Evolutionary conservation across 2,329 filamentous ascomycete genomes (phyloP), one percentile per base, ranked within the genome.

Genomic region (Alternaria angustiovoidea): DNA sequence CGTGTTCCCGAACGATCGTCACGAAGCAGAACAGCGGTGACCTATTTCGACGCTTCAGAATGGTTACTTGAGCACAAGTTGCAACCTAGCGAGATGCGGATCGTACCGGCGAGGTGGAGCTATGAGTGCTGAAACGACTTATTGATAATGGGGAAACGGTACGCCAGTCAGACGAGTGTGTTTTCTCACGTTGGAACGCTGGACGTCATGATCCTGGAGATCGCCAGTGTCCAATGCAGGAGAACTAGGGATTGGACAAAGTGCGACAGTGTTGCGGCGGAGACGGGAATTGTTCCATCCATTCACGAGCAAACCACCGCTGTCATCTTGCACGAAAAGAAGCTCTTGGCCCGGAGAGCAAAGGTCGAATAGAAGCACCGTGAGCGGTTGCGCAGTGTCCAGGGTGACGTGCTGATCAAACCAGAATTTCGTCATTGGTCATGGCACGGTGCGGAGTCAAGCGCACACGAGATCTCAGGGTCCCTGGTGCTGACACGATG

Each of bases 191-290:
- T 61, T 62, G 60, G 56, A 60, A 55, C 39, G 47, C 47, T 43
- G 61, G 44, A 70, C 64, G 67, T 72, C 67, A 74, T 67, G 57
- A 58, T 54, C 55, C 59, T 58, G 52, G 58, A 28, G 69, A 73
- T 74, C 63, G 58, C 53, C 64, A 56, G 55, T 59, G 56, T 46
- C 65, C 48, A 68, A 70, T 59, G 54, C 44, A 38, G 42, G 24
- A 30, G 18, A 14, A 32, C n/a, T 36, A 32, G n/a, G 30, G 46
- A 41, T 39, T 56, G 12, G 51, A 38, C 34, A 59, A 59, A 38
- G 51, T 54, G 56, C 52, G 57, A 60, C 53, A 44, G 28, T 39
- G 22, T 20, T 43, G 52, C 38, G 49, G 39, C 47, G 55, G 49
- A 54, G 57, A 46, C 57, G 57, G 52, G 52, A 46, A 38, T 56